A percentile compares a stretch with the other conserved stretches of the same genome.
Conservation (phyloP, 306 rosid genomes). For the Malus sieversii region DNA sequence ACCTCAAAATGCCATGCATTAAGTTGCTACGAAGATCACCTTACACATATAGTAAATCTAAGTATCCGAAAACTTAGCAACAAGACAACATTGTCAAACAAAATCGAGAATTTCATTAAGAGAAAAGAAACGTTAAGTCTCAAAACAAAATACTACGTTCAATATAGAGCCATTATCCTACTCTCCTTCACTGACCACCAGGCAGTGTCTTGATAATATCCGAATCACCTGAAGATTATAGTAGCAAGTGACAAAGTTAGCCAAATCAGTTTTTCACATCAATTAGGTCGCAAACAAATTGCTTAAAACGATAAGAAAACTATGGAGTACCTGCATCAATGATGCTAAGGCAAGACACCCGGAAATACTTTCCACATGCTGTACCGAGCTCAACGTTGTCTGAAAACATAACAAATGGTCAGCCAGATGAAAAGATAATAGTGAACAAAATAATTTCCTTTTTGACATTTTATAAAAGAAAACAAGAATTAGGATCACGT, state of each 20-base stretch:
- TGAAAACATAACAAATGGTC: background rate
- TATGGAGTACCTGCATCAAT: conserved; percentile 27
- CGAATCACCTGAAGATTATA: conserved; percentile 35
- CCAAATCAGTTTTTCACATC: background rate
- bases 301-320: background rate
- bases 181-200: conserved; percentile 27
- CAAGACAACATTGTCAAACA: background rate
- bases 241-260: background rate
- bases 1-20: background rate
- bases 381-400: conserved; percentile 49
- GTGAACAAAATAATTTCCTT: background rate
- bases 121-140: background rate
- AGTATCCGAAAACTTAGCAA: background rate
- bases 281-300: too few relatives aligned
- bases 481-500: background rate
- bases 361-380: conserved; percentile 45
- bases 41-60: background rate
- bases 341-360: conserved; percentile 44
- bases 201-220: conserved; percentile 43
- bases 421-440: background rate
- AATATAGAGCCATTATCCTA: background rate
- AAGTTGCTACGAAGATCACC: background rate
- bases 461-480: background rate
- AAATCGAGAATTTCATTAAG: background rate
- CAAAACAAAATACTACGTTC: background rate